A percentile compares a stretch with the other conserved stretches of the same genome.
Conservation (phyloP, 1,139 yeast genomes). For the Scheffersomyces stambukii region DNA sequence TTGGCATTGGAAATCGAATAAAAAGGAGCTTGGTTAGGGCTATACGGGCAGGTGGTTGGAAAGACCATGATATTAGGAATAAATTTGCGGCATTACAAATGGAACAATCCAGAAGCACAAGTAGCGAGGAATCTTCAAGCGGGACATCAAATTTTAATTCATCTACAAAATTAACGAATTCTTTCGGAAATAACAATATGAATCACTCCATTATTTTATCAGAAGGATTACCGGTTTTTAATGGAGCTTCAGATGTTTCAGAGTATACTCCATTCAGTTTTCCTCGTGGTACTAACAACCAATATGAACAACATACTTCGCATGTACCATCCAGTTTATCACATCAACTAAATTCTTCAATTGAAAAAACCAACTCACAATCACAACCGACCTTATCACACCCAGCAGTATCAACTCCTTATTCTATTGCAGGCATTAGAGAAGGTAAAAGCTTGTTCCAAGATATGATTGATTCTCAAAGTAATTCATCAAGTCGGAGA, state of each 20-base stretch:
- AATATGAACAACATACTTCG: constrained; percentile 8
- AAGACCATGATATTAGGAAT: constrained; percentile 23
- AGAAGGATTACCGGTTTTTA: constrained; percentile 15
- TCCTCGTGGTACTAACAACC: no score
- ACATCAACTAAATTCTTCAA: constrained; percentile 8
- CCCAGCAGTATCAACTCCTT: constrained; percentile 12
- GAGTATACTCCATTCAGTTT: no score
- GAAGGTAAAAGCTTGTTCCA: constrained; percentile 27
- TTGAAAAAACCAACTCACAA: constrained; percentile 2
- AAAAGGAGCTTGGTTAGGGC: constrained; percentile 60
- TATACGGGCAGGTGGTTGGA: constrained; percentile 24
- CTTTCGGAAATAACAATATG: constrained; percentile 7
- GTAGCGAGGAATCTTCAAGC: constrained; percentile 32
- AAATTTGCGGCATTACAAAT: constrained; percentile 21
- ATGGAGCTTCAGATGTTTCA: constrained; percentile 2
- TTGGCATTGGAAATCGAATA: constrained; percentile 70
- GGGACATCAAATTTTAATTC: constrained; percentile 15
- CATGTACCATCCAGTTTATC: constrained; percentile 17
- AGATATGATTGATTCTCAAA: constrained; percentile 33
- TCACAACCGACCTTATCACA: constrained; percentile 5
- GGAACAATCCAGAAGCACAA: constrained; percentile 27
- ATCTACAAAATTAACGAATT: constrained; percentile 7
- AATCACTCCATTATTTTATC: constrained; percentile 35
- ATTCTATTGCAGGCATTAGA: constrained; percentile 30
- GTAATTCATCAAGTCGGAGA: constrained; percentile 24